Conservation (phyloP, 345 rosid species). For the Durio zibethinus region DNA sequence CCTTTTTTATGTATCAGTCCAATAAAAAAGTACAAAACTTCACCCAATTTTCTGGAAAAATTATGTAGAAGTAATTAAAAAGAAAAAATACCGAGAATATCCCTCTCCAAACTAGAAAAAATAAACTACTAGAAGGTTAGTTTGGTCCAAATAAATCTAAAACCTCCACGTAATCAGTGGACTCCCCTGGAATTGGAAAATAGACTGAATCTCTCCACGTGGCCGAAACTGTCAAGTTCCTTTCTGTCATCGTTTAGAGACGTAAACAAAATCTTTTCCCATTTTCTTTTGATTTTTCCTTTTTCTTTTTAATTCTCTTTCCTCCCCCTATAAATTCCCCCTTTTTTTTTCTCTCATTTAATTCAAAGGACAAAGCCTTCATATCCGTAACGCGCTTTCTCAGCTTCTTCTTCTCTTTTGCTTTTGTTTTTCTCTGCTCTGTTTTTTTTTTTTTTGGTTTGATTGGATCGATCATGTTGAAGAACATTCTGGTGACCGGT, state of each 20-base stretch:
- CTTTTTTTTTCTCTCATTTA: slow-evolving; percentile 10
- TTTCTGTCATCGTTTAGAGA: neutral
- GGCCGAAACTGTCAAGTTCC: neutral
- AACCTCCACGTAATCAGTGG: neutral
- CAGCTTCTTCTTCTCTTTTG: slow-evolving; percentile 12
- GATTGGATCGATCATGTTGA: slow-evolving; percentile 31
- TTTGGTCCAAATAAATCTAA: neutral
- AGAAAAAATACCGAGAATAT: slow-evolving; percentile 1
- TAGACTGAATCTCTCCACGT: neutral
- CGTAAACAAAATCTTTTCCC: neutral
- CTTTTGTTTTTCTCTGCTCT: neutral
- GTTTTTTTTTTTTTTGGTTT: neutral
- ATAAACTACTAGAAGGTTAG: neutral
- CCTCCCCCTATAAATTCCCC: slow-evolving; percentile 20
- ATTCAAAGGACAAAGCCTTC: neutral
- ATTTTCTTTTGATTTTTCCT: neutral
- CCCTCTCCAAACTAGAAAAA: neutral
- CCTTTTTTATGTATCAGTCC: neutral
- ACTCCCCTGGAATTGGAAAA: neutral
- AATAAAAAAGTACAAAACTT: neutral
- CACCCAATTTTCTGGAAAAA: neutral
- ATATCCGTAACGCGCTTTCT: slow-evolving; percentile 17
- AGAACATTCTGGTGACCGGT: slow-evolving; percentile 72
- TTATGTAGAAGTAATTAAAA: neutral
- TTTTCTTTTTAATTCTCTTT: neutral